Evolutionary conservation across 2,329 filamentous ascomycete genomes (phyloP).

Genomic region (Metarhizium rileyi): DNA sequence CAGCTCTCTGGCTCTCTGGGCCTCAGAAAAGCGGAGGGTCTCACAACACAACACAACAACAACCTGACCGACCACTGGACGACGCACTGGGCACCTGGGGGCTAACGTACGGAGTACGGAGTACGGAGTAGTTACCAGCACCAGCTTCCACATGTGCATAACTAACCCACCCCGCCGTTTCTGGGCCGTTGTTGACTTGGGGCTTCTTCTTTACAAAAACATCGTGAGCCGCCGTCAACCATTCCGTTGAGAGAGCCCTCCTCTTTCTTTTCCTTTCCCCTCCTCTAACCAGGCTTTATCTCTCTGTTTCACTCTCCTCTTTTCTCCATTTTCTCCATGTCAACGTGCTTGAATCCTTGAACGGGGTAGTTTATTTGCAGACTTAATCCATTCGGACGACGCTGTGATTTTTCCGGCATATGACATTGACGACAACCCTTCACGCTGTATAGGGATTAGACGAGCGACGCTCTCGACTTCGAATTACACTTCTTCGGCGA

Average conservation of each 20-base stretch:
- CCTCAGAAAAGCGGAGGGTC: background rate
- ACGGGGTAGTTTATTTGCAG: background rate
- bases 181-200: background rate
- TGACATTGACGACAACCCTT: background rate
- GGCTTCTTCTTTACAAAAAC: slow-evolving; percentile 21
- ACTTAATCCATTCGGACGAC: background rate
- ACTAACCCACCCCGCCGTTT: background rate
- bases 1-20: background rate
- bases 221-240: slow-evolving; percentile 16
- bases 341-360: background rate
- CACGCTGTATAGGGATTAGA: background rate
- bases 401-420: background rate
- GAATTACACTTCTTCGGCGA: background rate
- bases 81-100: background rate
- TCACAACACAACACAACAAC: background rate
- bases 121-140: background rate
- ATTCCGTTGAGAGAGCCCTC: background rate
- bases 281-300: background rate
- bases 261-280: background rate
- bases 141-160: background rate
- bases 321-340: no score
- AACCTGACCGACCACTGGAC: background rate
- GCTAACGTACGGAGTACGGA: background rate
- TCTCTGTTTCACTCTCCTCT: background rate
- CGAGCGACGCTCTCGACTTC: background rate